A percentile compares a stretch with the other conserved stretches of the same genome.
phyloP scores from a whole-genome alignment of 352 stramenopile genomes.

The Poterioochromonas sp. region DNA sequence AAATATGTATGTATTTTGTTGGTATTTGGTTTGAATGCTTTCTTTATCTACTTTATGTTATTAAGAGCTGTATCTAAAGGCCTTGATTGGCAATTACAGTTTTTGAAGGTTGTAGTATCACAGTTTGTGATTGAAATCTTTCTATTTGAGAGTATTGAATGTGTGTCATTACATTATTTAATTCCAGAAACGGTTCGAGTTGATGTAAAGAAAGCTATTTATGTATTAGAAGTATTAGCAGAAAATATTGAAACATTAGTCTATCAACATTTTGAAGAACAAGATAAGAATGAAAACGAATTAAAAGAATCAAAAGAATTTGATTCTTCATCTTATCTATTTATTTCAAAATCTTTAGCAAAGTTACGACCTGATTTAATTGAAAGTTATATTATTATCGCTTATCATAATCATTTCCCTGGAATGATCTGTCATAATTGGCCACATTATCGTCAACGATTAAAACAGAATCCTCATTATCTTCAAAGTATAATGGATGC shows the following conservation, averaged over 20 bases:
- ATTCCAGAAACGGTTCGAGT: background rate
- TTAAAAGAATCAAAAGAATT: background rate
- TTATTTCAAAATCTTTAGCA: background rate
- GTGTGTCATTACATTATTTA: background rate
- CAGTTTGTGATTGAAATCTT: conserved; percentile 20
- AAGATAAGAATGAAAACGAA: background rate
- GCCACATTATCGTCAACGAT: background rate
- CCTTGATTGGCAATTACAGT: conserved; percentile 4
- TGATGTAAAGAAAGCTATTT: conserved; percentile 1
- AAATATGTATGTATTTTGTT: background rate
- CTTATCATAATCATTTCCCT: conserved; percentile 15
- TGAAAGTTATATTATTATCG: background rate
- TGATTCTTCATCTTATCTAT: conserved; percentile 21
- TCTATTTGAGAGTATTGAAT: conserved; percentile 23
- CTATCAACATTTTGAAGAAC: background rate
- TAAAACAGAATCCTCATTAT: background rate
- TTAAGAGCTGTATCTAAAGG: background rate
- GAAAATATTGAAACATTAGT: background rate
- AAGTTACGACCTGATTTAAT: conserved; percentile 15
- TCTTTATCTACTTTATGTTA: conserved; percentile 22
- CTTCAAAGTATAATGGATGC: too few relatives aligned
- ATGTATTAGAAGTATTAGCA: background rate
- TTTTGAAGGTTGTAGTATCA: background rate
- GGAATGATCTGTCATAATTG: conserved; percentile 9
- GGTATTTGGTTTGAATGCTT: conserved; percentile 8